Base-by-base conservation (phyloP, 1,284 basidiomycete species). In the Naganishia sp. region DNA sequence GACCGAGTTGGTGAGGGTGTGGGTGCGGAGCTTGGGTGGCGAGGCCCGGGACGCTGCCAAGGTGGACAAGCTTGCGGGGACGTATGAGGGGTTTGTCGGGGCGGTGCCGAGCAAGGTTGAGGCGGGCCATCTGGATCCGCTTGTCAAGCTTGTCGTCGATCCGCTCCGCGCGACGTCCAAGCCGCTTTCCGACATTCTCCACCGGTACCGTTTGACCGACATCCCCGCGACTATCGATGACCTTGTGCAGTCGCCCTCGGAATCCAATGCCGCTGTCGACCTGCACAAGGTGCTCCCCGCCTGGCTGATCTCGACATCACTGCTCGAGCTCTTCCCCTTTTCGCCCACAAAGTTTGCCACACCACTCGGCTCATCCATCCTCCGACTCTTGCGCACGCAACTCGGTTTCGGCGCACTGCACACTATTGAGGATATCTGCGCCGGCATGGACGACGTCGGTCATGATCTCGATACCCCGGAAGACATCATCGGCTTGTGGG, bases 241-340 rank as follows among this genome's bases (percentile, higher is more conserved):
- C 31, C 56, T 66, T 50, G 45, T 63, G n/a, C 23, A 60, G 25
- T 52, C 42, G 9, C 55, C 25, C 3, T 21, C 36, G 6, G 25
- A 21, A 13, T 16, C 55, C n/a, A 36, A 31, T 9, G 2, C 21
- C 10, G 13, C 13, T 2, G 21, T 53, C 21, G 45, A 55, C 56
- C 25, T 55, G 3, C 36, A 21, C 46, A 63, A 59, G 42, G 55
- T 70, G 6, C 52, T 68, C 33, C 64, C 71, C 3, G 36, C 72
- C 21, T 73, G 71, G 70, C 65, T 71, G 54, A 60, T 69, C 7
- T 69, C 69, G n/a, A 69, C 67, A 13, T 68, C 73, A 31, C 65
- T 75, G 10, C 69, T 75, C 65, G 72, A 75, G n/a, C 66, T 66
- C 21, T 74, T 74, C 68, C 72, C 68, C 4, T 63, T 74, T 11